phyloP scores from a whole-genome alignment of 805 yeast genomes.

The Martiniozyma abietophila region DNA sequence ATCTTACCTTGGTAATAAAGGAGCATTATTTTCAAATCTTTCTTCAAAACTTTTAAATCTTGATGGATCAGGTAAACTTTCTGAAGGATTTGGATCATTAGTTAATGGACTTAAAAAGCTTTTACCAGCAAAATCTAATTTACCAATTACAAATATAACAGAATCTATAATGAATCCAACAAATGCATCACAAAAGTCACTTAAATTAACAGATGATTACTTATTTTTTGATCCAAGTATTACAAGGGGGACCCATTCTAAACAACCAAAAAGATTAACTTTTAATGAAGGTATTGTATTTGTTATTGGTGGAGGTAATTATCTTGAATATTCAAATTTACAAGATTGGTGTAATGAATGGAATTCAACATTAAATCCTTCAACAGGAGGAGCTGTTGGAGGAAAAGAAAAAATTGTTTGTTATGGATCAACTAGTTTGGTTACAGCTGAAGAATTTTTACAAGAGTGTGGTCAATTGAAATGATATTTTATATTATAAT shows the following conservation, averaged over 20 bases:
- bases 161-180: constrained; percentile 86
- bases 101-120: constrained; percentile 82
- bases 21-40: constrained; percentile 59
- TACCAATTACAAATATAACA: constrained; percentile 84
- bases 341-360: constrained; percentile 64
- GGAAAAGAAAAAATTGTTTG: constrained; percentile 43
- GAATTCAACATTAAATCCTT: constrained; percentile 15
- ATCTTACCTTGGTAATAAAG: constrained; percentile 24
- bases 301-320: constrained; percentile 95
- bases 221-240: constrained; percentile 80
- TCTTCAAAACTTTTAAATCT: constrained; percentile 73
- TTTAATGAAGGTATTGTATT: constrained; percentile 81
- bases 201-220: constrained; percentile 78
- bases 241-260: constrained; percentile 81
- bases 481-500: not conserved
- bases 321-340: constrained; percentile 85
- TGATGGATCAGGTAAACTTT: constrained; percentile 54
- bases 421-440: constrained; percentile 79
- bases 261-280: constrained; percentile 76
- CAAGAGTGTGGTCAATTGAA: constrained; percentile 52
- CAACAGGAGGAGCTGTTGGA: constrained; percentile 10
- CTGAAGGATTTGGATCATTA: constrained; percentile 84
- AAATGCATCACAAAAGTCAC: constrained; percentile 50
- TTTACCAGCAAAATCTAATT: constrained; percentile 77
- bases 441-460: constrained; percentile 62